These are phyloP conservation scores for Elsinoe fawcettii DNA, from an alignment of 2,329 filamentous ascomycete genomes.

Conservation along the genomic window DNA sequence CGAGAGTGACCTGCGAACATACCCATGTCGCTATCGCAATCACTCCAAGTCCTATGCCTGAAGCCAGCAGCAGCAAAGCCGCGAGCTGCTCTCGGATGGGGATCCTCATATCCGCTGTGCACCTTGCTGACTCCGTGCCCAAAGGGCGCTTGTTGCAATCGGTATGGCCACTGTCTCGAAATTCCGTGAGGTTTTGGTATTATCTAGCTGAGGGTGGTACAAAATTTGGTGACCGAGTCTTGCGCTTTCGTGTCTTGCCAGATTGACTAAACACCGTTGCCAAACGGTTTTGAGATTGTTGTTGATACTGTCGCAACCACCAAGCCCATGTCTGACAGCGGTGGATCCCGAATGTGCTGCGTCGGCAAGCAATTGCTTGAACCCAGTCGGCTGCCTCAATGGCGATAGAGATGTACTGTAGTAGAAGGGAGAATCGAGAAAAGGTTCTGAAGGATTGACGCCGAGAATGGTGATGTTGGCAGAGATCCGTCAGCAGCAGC, in stretches of 20 bases:
- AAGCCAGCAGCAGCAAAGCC: conserved; percentile 66
- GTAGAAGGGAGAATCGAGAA: not conserved
- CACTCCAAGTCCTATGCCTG: conserved; percentile 66
- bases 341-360: not conserved
- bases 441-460: not conserved
- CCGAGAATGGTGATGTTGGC: not conserved
- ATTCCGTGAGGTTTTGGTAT: too few species aligned
- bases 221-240: not conserved
- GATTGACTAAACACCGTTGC: conserved; percentile 5
- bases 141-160: not conserved
- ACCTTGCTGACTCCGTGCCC: not conserved
- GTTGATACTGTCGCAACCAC: not conserved
- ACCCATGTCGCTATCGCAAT: conserved; percentile 67
- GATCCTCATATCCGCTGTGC: conserved; percentile 59
- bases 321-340: not conserved
- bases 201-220: not conserved
- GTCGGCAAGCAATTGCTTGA: too few species aligned
- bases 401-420: too few species aligned
- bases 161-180: not conserved
- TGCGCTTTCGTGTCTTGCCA: not conserved
- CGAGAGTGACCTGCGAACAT: not conserved
- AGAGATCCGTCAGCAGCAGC: not conserved
- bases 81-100: conserved; percentile 83
- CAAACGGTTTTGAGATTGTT: conserved; percentile 8
- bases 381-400: too few species aligned